A percentile compares a stretch with the other conserved stretches of the same genome.
Evolutionary conservation across 768 basidiomycete species (phyloP).

Genomic region (Amanita rubescens): DNA sequence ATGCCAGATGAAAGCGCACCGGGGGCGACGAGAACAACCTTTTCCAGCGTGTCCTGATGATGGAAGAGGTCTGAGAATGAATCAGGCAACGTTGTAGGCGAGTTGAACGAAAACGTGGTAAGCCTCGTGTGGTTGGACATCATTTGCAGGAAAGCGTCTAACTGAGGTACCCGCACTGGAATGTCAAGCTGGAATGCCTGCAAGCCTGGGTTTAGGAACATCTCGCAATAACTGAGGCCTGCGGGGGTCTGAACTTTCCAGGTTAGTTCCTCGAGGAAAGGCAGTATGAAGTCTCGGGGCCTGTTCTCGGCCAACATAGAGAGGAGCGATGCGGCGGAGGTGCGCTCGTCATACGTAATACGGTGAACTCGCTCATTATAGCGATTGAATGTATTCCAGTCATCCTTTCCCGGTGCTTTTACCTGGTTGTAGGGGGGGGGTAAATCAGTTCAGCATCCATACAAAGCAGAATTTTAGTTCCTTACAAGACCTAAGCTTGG

Average conservation of each 20-base stretch:
- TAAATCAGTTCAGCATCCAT: background rate
- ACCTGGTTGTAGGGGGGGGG: slow-evolving; percentile 28
- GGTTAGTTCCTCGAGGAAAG: slow-evolving; percentile 57
- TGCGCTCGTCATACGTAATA: slow-evolving; percentile 61
- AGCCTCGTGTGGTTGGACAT: slow-evolving; percentile 58
- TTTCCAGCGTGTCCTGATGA: slow-evolving; percentile 53
- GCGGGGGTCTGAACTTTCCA: slow-evolving; percentile 67
- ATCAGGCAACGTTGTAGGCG: slow-evolving; percentile 64
- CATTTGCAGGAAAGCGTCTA: slow-evolving; percentile 56
- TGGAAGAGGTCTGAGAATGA: slow-evolving; percentile 59
- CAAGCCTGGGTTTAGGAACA: slow-evolving; percentile 62
- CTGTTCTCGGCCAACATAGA: slow-evolving; percentile 57
- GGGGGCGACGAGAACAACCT: slow-evolving; percentile 59
- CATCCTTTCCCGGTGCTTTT: slow-evolving; percentile 53
- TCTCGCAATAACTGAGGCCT: slow-evolving; percentile 54
- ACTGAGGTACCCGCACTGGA: slow-evolving; percentile 48
- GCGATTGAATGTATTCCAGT: slow-evolving; percentile 60
- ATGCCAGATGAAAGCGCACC: slow-evolving; percentile 64
- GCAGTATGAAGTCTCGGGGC: slow-evolving; percentile 58
- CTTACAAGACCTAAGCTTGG: slow-evolving; percentile 75
- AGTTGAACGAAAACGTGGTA: slow-evolving; percentile 61
- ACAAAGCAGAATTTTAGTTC: slow-evolving; percentile 7
- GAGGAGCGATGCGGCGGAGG: slow-evolving; percentile 59
- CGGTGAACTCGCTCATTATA: slow-evolving; percentile 65
- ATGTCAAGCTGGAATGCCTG: slow-evolving; percentile 57